These are phyloP conservation scores for Sugiyamaella marilandica DNA, from an alignment of 805 yeast genomes.

Conservation along the genomic window DNA sequence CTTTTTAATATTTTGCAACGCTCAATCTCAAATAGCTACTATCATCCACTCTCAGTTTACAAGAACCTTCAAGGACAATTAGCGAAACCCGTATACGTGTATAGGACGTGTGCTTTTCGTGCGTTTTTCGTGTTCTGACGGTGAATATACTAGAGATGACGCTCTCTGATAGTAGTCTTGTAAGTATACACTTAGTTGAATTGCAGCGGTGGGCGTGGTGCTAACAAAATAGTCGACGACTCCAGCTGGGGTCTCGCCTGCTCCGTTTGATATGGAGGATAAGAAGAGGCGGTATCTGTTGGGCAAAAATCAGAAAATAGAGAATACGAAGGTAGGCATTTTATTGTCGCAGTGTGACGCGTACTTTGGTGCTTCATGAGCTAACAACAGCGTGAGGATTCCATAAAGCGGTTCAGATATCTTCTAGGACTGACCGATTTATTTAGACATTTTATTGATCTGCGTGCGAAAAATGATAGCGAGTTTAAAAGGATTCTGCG, in stretches of 20 bases:
- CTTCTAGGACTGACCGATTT: conserved; percentile 74
- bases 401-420: conserved; percentile 66
- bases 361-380: not conserved
- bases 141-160: not conserved
- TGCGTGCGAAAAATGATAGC: conserved; percentile 71
- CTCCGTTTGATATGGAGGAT: conserved; percentile 7
- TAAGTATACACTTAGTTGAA: not conserved
- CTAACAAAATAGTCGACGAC: not conserved
- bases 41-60: too few relatives aligned
- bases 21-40: too few relatives aligned
- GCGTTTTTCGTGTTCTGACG: not conserved
- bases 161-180: not conserved
- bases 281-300: conserved; percentile 18
- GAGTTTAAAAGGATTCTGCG: conserved; percentile 40
- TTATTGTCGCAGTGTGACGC: not conserved
- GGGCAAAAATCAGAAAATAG: conserved; percentile 14
- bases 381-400: conserved; percentile 18
- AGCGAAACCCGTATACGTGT: not conserved
- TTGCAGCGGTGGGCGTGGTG: not conserved
- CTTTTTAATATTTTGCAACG: not conserved
- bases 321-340: conserved; percentile 14
- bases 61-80: too few relatives aligned
- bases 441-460: conserved; percentile 79
- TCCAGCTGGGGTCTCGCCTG: not conserved
- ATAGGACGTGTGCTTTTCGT: conserved; percentile 1